Base-by-base conservation (phyloP, 2,329 filamentous ascomycete species). In the Microdochium bolleyi region DNA sequence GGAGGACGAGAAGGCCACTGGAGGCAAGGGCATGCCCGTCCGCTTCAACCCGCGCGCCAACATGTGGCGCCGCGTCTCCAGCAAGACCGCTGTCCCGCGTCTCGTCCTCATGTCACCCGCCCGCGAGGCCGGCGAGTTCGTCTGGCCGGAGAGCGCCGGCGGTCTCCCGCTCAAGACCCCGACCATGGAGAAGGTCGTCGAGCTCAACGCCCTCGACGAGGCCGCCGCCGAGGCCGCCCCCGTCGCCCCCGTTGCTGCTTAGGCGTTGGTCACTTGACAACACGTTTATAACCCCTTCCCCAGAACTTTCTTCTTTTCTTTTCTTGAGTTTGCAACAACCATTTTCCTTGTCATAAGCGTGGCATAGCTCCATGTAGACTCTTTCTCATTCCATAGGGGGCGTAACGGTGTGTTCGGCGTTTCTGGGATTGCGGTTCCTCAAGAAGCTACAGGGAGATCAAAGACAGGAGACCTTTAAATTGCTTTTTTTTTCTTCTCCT, bases 1-100 rank as follows among this genome's bases (percentile, higher is more conserved):
- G 54, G 76, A 85, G 61, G 83, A 87, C 61, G 74, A 82, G 57
- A 68, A 75, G 62, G 77, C 79, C 72, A 87, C 83, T 0, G 72
- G 76, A 49, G 83, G 83, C 50, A 66, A 72, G 53, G 84, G 84
- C 38, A 69, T 79, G 55, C 83, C 83, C 0, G 74, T 70, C 9
- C 73, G 76, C 58, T 87, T 85, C 71, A 87, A 87, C 67, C 84
- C 84, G 8, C 74, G 83, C 46, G 84, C 83, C 25, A 86, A 87
- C 65, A 73, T 87, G 70, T 87, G 84, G 84, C 72, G 84, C 51
- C 73, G 82, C 25, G 76, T 81, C 46, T 81, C 77, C 32, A 84
- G 79, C 69, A 78, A 77, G 69, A 74, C 71, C 46, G 75, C 77
- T 37, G 77, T 79, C 57, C 64, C 73, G 50, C 56, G 57, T 24